phyloP scores from a whole-genome alignment of 306 rosid genomes.

The Malus orientalis region DNA sequence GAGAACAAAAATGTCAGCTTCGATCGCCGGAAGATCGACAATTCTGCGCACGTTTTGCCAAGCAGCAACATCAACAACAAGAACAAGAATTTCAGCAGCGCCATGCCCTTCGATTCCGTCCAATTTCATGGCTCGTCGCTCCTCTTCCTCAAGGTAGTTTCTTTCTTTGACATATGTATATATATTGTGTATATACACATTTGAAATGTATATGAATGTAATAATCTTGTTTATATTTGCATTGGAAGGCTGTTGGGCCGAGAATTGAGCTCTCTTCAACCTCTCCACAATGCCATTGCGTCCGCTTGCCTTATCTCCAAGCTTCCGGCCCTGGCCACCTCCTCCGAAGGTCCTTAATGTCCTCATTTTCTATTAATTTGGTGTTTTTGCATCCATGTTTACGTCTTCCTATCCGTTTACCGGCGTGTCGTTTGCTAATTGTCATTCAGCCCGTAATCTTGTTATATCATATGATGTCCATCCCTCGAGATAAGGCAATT shows the following conservation, averaged over 20 bases:
- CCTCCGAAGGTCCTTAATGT: constrained; percentile 27
- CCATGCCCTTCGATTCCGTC: constrained; percentile 14
- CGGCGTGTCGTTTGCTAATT: not conserved
- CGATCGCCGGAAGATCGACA: constrained; percentile 27
- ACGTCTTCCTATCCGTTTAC: not conserved
- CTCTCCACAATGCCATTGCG: constrained; percentile 36
- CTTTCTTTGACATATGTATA: not conserved
- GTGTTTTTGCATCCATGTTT: not conserved
- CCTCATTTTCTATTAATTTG: not conserved
- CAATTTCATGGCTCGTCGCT: constrained; percentile 13
- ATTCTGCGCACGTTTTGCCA: constrained; percentile 18
- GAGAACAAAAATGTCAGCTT: constrained; percentile 24
- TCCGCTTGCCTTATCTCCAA: constrained; percentile 60
- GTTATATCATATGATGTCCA: not conserved
- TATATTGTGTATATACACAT: not conserved
- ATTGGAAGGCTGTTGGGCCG: constrained; percentile 29
- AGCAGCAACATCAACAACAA: not conserved
- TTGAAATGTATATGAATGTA: not conserved
- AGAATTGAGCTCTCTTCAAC: constrained; percentile 43
- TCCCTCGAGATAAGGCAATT: no score
- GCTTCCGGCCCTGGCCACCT: constrained; percentile 39
- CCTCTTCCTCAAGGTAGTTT: constrained; percentile 17
- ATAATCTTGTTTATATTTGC: not conserved
- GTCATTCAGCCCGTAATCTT: not conserved
- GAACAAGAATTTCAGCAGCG: not conserved